Percentiles rank a stretch among this genome's conserved stretches.
Evolutionary conservation across 1,139 yeast genomes (phyloP).

Genomic region (Pichia kudriavzevii): DNA sequence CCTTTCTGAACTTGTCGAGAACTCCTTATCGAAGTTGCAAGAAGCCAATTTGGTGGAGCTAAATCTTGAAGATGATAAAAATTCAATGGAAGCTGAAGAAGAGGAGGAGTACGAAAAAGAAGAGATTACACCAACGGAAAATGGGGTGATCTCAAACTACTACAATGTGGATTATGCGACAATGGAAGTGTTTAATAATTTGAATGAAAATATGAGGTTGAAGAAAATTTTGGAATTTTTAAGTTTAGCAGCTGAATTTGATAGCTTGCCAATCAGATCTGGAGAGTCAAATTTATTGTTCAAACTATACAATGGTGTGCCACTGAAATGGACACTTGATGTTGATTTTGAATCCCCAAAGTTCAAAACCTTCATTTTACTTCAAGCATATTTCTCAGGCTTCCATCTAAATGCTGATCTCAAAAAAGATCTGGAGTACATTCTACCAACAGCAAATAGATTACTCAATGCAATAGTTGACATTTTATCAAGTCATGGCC

Average conservation of each 20-base stretch:
- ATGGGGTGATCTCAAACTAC: conserved; percentile 69
- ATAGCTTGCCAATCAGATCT: conserved; percentile 49
- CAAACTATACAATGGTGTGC: conserved; percentile 51
- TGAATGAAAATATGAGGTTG: conserved; percentile 51
- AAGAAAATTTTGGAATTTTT: conserved; percentile 60
- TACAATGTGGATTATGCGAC: conserved; percentile 59
- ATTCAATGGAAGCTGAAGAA: conserved; percentile 22
- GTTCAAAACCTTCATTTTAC: conserved; percentile 63
- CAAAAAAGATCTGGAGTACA: conserved; percentile 44
- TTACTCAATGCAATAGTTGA: conserved; percentile 68
- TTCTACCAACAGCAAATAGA: conserved; percentile 43
- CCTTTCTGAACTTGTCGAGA: conserved; percentile 77
- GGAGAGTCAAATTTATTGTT: conserved; percentile 47
- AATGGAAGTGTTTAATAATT: conserved; percentile 49
- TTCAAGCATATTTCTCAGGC: conserved; percentile 80
- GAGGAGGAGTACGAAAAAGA: conserved; percentile 34
- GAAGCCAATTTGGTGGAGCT: conserved; percentile 59
- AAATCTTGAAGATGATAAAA: conserved; percentile 35
- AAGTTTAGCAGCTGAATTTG: conserved; percentile 65
- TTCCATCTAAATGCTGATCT: conserved; percentile 53
- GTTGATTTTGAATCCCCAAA: conserved; percentile 45
- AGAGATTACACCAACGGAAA: conserved; percentile 53
- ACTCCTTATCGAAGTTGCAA: conserved; percentile 55
- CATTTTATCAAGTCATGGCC: conserved; percentile 72
- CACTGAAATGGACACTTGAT: conserved; percentile 43